Evolutionary conservation across 176 grass and related monocot species (phyloP).

Genomic region (Elymus sibiricus): DNA sequence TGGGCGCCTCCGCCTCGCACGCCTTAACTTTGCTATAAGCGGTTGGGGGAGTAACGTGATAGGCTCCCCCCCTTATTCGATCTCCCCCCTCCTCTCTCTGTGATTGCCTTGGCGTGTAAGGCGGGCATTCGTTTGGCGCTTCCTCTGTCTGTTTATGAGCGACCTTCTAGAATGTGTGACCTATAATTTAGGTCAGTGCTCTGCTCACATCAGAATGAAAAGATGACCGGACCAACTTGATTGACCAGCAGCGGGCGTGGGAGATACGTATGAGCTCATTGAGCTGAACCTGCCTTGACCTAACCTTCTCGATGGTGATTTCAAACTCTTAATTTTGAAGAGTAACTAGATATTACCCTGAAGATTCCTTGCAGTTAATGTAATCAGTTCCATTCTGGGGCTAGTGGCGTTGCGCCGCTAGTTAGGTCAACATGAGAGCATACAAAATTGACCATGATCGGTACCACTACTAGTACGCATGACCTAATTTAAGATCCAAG

Average conservation of each 20-base stretch:
- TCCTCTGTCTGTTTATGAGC: neutral
- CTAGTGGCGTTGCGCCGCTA: neutral
- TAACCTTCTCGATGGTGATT: neutral
- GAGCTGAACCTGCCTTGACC: neutral
- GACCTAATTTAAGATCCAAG: neutral
- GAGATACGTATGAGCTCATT: neutral
- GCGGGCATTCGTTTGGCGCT: neutral
- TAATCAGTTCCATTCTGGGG: neutral
- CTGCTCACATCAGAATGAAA: neutral
- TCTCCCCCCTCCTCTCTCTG: no score
- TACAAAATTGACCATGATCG: neutral
- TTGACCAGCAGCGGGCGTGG: neutral
- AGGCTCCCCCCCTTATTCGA: neutral
- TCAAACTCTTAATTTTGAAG: no score
- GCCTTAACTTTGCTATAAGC: slow-evolving; percentile 22
- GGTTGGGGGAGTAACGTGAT: neutral
- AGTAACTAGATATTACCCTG: neutral
- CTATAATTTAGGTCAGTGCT: neutral
- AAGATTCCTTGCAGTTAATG: no score
- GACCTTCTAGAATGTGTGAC: neutral
- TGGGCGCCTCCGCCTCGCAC: neutral
- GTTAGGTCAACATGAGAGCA: neutral
- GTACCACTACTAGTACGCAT: neutral
- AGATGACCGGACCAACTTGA: neutral
- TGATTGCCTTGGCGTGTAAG: neutral